Conservation (phyloP, 1,139 yeast species). For the Pichia kudriavzevii region DNA sequence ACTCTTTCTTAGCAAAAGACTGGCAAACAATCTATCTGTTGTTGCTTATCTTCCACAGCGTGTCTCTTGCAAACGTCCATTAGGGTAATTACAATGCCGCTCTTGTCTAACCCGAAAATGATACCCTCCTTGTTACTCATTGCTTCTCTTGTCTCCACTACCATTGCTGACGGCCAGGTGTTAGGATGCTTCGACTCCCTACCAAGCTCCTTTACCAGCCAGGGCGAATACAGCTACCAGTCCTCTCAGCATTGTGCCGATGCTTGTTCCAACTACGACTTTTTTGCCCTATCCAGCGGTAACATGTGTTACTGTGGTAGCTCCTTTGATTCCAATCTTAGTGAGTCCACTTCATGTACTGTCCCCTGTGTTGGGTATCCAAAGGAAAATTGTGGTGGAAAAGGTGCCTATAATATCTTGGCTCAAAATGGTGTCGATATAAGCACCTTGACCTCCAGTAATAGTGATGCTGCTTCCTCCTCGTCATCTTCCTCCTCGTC, state of each 20-base stretch:
- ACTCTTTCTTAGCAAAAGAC: too few relatives aligned
- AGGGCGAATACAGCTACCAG: slow-evolving; percentile 41
- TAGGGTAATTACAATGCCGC: too few relatives aligned
- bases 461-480: slow-evolving; percentile 22
- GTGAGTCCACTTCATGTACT: slow-evolving; percentile 28
- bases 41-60: too few relatives aligned
- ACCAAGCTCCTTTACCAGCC: slow-evolving; percentile 31
- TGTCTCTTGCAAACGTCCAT: too few relatives aligned
- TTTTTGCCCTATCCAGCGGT: slow-evolving; percentile 55
- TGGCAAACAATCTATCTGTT: too few relatives aligned
- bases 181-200: slow-evolving; percentile 32
- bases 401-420: slow-evolving; percentile 33
- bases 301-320: slow-evolving; percentile 60
- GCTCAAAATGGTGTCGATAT: slow-evolving; percentile 26
- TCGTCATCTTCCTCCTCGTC: slow-evolving; percentile 14
- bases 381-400: slow-evolving; percentile 35
- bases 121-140: neutral
- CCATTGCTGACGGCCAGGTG: slow-evolving; percentile 7
- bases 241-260: slow-evolving; percentile 41
- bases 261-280: slow-evolving; percentile 42
- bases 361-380: slow-evolving; percentile 31
- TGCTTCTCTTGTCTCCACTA: neutral
- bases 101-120: too few relatives aligned
- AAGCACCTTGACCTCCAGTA: slow-evolving; percentile 18
- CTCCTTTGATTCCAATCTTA: slow-evolving; percentile 36